Conservation (phyloP, 148 eudicot species). For the Nepenthes mirabilis region DNA sequence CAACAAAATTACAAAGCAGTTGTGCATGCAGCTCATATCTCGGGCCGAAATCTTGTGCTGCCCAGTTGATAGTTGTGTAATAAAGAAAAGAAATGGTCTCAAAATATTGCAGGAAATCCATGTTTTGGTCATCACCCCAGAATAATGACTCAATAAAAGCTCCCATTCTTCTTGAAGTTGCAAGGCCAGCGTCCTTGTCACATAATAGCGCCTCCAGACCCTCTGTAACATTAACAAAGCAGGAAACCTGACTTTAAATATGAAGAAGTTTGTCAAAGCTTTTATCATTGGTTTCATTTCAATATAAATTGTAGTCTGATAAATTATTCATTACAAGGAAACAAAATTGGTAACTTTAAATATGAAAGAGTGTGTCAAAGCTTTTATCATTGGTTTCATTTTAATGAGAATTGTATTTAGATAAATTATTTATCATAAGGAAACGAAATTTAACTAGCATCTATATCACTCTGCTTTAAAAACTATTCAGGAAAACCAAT, state of each 20-base stretch:
- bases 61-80: slow-evolving; percentile 31
- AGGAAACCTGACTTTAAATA: neutral
- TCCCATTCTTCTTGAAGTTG: slow-evolving; percentile 60
- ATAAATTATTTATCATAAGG: no score
- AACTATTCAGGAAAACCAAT: no score
- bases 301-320: no score
- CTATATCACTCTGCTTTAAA: no score
- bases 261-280: neutral
- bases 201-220: slow-evolving; percentile 69
- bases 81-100: slow-evolving; percentile 77
- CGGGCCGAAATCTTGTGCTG: slow-evolving; percentile 22
- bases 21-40: slow-evolving; percentile 45
- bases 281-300: neutral
- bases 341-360: neutral
- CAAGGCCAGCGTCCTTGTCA: slow-evolving; percentile 36
- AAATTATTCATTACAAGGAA: no score
- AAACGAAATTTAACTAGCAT: no score
- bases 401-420: no score
- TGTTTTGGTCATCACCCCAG: slow-evolving; percentile 18
- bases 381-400: neutral
- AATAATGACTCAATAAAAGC: slow-evolving; percentile 17
- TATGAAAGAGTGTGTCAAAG: neutral
- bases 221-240: slow-evolving; percentile 34
- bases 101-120: slow-evolving; percentile 49
- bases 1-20: slow-evolving; percentile 51